Conservation (phyloP, 805 yeast species). For the Komagataella populi region DNA sequence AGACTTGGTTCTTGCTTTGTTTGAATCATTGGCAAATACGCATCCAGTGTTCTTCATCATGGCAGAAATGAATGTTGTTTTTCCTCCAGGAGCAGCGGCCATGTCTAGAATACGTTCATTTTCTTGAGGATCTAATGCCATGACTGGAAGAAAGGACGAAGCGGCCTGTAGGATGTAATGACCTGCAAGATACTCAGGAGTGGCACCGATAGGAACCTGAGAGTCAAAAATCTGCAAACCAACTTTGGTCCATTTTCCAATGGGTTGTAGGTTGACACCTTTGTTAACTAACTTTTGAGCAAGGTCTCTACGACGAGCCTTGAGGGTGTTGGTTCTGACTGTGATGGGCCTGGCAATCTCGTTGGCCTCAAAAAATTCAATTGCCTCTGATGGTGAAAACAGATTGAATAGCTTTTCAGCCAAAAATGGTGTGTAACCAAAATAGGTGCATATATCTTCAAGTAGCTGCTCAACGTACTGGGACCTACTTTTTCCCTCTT, state of each 20-base stretch:
- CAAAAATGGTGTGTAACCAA: slow-evolving; percentile 82
- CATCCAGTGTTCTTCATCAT: slow-evolving; percentile 97
- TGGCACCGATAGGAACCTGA: slow-evolving; percentile 99
- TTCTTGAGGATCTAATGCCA: slow-evolving; percentile 97
- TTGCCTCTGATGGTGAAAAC: slow-evolving; percentile 90
- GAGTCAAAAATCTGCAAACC: slow-evolving; percentile 96
- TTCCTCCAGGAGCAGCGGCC: slow-evolving; percentile 99
- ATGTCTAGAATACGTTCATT: slow-evolving; percentile 91
- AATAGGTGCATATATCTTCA: slow-evolving; percentile 81
- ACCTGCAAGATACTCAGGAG: slow-evolving; percentile 97
- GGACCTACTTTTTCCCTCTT: slow-evolving; percentile 75
- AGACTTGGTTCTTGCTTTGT: slow-evolving; percentile 92
- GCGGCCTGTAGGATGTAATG: slow-evolving; percentile 98
- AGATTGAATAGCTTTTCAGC: slow-evolving; percentile 90
- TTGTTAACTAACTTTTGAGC: slow-evolving; percentile 92
- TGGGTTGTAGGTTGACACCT: slow-evolving; percentile 95
- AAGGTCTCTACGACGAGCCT: slow-evolving; percentile 88
- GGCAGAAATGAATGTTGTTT: slow-evolving; percentile 89
- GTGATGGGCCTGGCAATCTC: slow-evolving; percentile 95
- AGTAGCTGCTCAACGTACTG: slow-evolving; percentile 72
- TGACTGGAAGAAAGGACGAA: slow-evolving; percentile 91
- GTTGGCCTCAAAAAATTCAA: slow-evolving; percentile 97
- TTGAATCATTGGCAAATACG: slow-evolving; percentile 94
- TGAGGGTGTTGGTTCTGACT: slow-evolving; percentile 92
- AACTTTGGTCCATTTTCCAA: slow-evolving; percentile 96